A percentile compares a stretch with the other conserved stretches of the same genome.
Evolutionary conservation across 1,284 basidiomycete genomes (phyloP).

Genomic region (Sutorius eximius): DNA sequence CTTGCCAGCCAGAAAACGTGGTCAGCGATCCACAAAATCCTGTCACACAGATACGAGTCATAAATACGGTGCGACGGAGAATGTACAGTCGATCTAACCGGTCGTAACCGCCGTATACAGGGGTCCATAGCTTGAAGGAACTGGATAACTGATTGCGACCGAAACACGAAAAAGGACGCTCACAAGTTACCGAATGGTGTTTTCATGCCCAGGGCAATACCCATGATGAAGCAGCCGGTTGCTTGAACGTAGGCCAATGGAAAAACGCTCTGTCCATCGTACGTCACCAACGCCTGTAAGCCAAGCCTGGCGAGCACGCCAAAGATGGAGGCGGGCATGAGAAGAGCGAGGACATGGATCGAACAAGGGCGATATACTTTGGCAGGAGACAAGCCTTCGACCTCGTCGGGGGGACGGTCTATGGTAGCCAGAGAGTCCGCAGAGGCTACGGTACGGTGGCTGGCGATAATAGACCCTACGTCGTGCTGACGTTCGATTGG

Average conservation of each 20-base stretch:
- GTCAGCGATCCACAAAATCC: constrained; percentile 96
- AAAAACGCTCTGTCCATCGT: constrained; percentile 77
- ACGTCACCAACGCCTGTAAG: constrained; percentile 67
- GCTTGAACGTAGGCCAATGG: constrained; percentile 87
- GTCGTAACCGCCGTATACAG: constrained; percentile 89
- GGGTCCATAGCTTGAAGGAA: constrained; percentile 70
- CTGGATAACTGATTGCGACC: constrained; percentile 9
- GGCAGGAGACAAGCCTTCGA: constrained; percentile 41
- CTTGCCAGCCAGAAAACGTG: constrained; percentile 95
- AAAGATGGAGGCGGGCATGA: constrained; percentile 76
- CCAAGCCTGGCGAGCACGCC: constrained; percentile 81
- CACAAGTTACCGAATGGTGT: constrained; percentile 74
- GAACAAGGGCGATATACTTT: constrained; percentile 61
- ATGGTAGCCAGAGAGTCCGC: constrained; percentile 49
- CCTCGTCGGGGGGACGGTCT: constrained; percentile 50
- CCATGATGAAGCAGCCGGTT: constrained; percentile 92
- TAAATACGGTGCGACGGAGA: constrained; percentile 1
- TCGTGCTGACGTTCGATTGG: constrained; percentile 17
- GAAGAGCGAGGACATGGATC: constrained; percentile 62
- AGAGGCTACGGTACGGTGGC: constrained; percentile 35
- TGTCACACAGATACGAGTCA: constrained; percentile 29
- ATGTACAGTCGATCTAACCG: constrained; percentile 47
- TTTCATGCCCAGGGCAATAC: constrained; percentile 68
- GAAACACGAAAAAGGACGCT: constrained; percentile 35
- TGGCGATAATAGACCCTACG: constrained; percentile 38